Evolutionary conservation across 2,329 filamentous ascomycete species (phyloP).

Genomic region (Kalaharituber pfeilii): DNA sequence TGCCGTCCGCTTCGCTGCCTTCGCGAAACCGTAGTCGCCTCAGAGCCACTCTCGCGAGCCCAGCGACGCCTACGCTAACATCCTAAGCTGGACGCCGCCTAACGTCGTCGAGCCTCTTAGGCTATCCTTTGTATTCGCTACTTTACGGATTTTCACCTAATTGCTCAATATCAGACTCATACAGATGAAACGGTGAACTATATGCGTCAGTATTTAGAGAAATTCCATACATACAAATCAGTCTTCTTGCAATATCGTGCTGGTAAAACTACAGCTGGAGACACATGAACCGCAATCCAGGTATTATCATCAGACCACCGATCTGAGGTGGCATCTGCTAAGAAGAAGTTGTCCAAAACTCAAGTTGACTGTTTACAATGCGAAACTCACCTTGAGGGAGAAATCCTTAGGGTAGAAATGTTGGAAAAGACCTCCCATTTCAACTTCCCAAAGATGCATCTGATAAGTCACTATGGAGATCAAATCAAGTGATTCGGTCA

Average conservation of each 20-base stretch:
- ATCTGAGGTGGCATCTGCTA: background rate
- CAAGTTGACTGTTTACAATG: background rate
- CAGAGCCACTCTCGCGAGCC: too few species aligned
- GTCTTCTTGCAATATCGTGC: background rate
- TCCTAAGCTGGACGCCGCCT: background rate
- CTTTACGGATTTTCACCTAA: background rate
- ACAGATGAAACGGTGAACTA: background rate
- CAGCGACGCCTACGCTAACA: too few species aligned
- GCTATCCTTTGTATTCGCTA: background rate
- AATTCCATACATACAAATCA: background rate
- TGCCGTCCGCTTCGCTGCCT: too few species aligned
- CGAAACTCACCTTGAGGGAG: background rate
- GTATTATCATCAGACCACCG: background rate
- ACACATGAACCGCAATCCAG: background rate
- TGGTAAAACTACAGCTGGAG: background rate
- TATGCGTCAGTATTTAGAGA: background rate
- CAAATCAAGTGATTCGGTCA: background rate
- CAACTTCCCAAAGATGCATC: conserved; percentile 8
- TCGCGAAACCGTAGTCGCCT: too few species aligned
- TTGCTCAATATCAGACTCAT: background rate
- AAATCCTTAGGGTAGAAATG: background rate
- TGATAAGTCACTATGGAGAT: background rate
- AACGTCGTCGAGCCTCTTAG: background rate
- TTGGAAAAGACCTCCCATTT: background rate
- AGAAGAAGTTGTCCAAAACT: background rate